Base-by-base conservation (phyloP, 352 stramenopile genomes). In the Phytopythium ostracodes region DNA sequence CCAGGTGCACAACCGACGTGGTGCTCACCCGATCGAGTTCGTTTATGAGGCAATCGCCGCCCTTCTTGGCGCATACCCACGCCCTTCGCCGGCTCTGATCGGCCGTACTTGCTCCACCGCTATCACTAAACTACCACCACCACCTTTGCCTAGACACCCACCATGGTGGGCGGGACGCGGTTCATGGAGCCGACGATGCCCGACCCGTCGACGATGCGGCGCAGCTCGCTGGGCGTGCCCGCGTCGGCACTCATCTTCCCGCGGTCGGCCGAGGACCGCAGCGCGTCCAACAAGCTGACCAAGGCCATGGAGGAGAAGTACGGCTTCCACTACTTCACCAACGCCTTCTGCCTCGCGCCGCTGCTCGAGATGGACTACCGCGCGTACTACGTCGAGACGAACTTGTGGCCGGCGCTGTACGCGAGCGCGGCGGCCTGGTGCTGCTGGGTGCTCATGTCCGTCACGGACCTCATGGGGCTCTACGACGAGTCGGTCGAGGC, bases 291-390 rank as follows among this genome's bases (percentile, higher is more conserved):
- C 65, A 88, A 88, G 53, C 66, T 88, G 27, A 83, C 81, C 40
- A 68, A 68, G 27, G 64, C 72, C 14, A 85, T 91, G 77, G 82
- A 91, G 66, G 84, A 93, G 60, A 86, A 82, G 64, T 91, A 88
- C 61, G 84, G 81, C 56, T 93, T 93, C 70, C 80, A 93, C 72
- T 93, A 81, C 59, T 71, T 93, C 56, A 91, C 82, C 42, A 91
- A 91, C 67, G 68, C 73, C 9, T 91, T 93, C 63, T 88, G 75
- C 29, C 61, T 78, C 56, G 71, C 76, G 22, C 70, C 75, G 40
- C 63, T 84, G 20, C 64, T 87, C 17, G 84, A 93, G 62, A 60
- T 87, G n/a, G 84, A 93, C 65, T 93, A 90, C 66, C 68, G 80
- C n/a, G 80, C 78, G n/a, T 93, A 72, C 68, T 91, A 81, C 72